Percentiles rank a stretch among this genome's conserved stretches.
These are phyloP conservation scores for Pseudozyma sp. DNA, from an alignment of 1,284 basidiomycete genomes.

Conservation along the genomic window DNA sequence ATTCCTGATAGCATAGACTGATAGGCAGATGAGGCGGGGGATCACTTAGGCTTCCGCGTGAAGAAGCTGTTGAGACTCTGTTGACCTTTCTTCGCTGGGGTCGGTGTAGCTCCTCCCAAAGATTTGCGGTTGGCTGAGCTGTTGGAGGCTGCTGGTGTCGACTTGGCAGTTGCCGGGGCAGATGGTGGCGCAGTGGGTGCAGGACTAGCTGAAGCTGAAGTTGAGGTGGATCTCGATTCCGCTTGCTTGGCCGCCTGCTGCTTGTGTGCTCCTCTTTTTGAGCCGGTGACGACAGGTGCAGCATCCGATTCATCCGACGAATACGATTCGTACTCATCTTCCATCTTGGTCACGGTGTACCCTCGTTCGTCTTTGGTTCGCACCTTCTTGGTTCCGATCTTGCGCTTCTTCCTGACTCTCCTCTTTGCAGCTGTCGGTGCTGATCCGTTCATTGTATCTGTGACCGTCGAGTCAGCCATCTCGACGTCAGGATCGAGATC, in stretches of 20 bases:
- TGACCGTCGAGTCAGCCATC: constrained; percentile 31
- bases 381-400: constrained; percentile 56
- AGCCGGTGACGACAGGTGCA: constrained; percentile 21
- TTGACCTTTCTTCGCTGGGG: constrained; percentile 51
- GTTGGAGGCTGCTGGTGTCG: constrained; percentile 24
- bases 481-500: constrained; percentile 43
- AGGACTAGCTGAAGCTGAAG: constrained; percentile 36
- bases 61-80: constrained; percentile 57
- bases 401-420: constrained; percentile 57
- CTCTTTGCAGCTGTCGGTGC: constrained; percentile 26
- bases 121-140: constrained; percentile 26
- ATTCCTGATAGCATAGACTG: too few species aligned
- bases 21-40: not conserved
- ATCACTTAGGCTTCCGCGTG: constrained; percentile 43
- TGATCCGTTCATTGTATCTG: constrained; percentile 51
- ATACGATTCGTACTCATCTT: constrained; percentile 61
- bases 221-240: constrained; percentile 24
- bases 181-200: constrained; percentile 16
- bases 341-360: constrained; percentile 55
- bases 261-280: constrained; percentile 26
- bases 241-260: not conserved
- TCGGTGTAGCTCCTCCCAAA: constrained; percentile 15
- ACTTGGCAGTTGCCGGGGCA: constrained; percentile 5
- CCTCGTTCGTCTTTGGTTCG: constrained; percentile 61
- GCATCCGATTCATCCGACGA: constrained; percentile 55